Conservation (phyloP, 2,329 filamentous ascomycete species). For the Talaromyces atroroseus region DNA sequence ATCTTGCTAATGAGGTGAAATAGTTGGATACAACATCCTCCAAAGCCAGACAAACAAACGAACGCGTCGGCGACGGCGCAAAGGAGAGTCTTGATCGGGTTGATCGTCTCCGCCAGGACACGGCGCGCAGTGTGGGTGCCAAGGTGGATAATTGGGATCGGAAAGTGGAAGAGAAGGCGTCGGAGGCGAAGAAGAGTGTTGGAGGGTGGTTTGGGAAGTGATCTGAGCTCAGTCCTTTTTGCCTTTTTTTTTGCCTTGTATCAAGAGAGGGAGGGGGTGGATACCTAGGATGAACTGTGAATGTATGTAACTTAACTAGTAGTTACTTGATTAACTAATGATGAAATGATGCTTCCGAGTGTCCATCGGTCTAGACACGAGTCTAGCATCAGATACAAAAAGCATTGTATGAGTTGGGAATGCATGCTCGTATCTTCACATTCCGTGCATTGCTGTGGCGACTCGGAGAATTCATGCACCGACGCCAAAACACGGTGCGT, state of each 20-base stretch:
- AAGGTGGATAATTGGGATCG: slow-evolving; percentile 73
- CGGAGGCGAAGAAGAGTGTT: slow-evolving; percentile 77
- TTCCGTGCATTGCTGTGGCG: slow-evolving; percentile 12
- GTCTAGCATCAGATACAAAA: no score
- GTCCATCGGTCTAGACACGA: no score
- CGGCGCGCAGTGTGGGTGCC: slow-evolving; percentile 45
- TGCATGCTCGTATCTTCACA: not conserved
- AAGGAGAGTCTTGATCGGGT: slow-evolving; percentile 55
- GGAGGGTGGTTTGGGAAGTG: slow-evolving; percentile 73
- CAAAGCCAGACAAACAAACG: slow-evolving; percentile 56
- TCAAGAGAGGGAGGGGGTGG: no score
- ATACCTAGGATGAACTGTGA: no score
- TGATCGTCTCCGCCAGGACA: slow-evolving; percentile 62
- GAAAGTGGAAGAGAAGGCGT: slow-evolving; percentile 69
- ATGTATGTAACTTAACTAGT: no score
- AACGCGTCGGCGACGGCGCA: slow-evolving; percentile 54
- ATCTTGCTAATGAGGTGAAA: slow-evolving; percentile 21
- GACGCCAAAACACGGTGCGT: not conserved
- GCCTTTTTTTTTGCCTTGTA: no score
- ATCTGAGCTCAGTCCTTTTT: no score
- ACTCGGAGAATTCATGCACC: slow-evolving; percentile 2
- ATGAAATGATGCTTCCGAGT: no score
- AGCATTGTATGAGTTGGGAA: no score
- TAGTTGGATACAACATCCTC: slow-evolving; percentile 45
- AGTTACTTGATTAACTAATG: no score